Conservation (phyloP, 306 rosid species). For the Alnus glutinosa region DNA sequence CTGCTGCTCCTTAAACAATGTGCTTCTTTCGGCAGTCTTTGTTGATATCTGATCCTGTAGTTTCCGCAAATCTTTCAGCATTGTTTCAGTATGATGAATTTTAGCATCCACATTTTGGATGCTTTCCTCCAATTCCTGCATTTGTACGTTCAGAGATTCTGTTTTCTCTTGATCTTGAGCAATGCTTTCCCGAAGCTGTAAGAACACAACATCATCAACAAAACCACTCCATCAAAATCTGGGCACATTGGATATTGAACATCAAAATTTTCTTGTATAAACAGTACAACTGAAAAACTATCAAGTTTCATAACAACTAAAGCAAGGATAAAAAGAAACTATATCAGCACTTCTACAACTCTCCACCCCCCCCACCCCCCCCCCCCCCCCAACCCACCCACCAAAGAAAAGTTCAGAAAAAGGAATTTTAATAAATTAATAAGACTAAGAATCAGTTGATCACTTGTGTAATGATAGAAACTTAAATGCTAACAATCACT, state of each 20-base stretch:
- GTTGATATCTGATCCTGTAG: conserved; percentile 63
- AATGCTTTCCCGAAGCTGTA: conserved; percentile 87
- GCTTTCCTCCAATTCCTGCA: conserved; percentile 69
- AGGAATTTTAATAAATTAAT: neutral
- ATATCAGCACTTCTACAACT: neutral
- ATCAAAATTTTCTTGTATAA: neutral
- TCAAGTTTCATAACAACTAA: neutral
- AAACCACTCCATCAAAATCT: neutral
- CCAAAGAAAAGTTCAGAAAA: neutral
- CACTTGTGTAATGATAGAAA: neutral
- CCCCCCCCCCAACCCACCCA: neutral
- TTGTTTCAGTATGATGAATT: conserved; percentile 53
- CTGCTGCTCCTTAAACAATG: conserved; percentile 62
- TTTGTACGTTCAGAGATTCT: conserved; percentile 54
- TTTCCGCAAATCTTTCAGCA: conserved; percentile 54
- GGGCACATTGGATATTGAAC: neutral
- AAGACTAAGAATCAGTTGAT: neutral
- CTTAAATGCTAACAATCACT: neutral
- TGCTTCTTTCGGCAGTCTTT: conserved; percentile 67
- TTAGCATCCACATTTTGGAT: conserved; percentile 56
- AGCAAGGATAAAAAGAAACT: neutral
- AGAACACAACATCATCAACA: conserved; percentile 20
- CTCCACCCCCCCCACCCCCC: neutral
- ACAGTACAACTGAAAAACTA: neutral
- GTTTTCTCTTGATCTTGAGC: conserved; percentile 77